Evolutionary conservation across 805 yeast species (phyloP), one percentile per base, ranked within the genome.

Genomic region (Metschnikowia vanudenii): DNA sequence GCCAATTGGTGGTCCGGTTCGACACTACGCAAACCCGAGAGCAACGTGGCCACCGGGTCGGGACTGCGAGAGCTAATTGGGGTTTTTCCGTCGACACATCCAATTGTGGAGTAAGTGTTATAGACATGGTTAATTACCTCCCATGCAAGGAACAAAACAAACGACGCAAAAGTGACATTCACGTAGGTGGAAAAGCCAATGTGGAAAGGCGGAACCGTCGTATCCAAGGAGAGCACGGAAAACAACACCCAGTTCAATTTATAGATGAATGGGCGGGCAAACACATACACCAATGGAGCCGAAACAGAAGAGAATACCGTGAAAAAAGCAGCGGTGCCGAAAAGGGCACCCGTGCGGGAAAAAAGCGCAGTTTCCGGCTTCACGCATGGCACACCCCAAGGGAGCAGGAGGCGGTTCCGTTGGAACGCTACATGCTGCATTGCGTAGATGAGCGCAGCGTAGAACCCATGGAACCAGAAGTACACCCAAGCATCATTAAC

Each of bases 41-140:
- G 61, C 32, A 86, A 64, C 1, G 90, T 82, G 42, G 76, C 78
- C 40, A 82, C 68, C 7, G 88, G 90, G 41, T 79, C 81, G 0
- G 82, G 67, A 13, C 85, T 75, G 24, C 79, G 75, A 11, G 78
- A 63, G 37, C 84, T 78, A 8, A 86, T 71, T 16, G 88, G 79
- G 47, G 78, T 79, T 16, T 79, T 80, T 39, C 84, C 82, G 55
- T 82, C 84, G 42, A 86, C 59, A 60, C 92, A 85, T 2, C 94
- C 92, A 52, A 84, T 75, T 12, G 84, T 75, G 46, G 87, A 75
- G 59, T 84, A 85, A 2, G 85, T 84, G 56, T 81, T 73, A 59
- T 77, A 85, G 0, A 81, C 64, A 46, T 78, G 74, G 57, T 83
- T 82, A 19, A 77, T 60, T 8, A 75, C 38, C 56, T 85, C 90